Evolutionary conservation across 257 asterid genomes (phyloP), one percentile per base, ranked within the genome.

Genomic region (Vinca minor): DNA sequence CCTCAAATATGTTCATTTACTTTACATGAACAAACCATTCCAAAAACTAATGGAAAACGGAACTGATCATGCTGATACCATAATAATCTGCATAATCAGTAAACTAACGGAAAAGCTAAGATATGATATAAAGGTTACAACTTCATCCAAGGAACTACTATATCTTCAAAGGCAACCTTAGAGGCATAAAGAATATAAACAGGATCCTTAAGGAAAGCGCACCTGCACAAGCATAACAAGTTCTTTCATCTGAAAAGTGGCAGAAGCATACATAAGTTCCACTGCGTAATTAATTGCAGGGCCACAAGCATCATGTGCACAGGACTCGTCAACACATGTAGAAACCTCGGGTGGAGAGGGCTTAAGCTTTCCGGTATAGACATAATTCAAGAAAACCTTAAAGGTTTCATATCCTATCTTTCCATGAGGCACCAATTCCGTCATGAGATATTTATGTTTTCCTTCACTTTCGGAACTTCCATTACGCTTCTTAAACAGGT

Each of bases 221-320:
- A 90, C 97, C 97, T 91, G 95, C 72, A 81, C 75, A 26, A 80
- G 79, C 79, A 78, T 58, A 60, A 82, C 85, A 62, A 91, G 96
- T 66, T 91, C 98, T 66, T 81, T 81, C 70, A 91, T 83, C 80
- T 84, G 89, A 72, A 91, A 88, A 15, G 71, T 75, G 54, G 88
- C 82, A 38, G 94, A 88, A 67, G 95, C 91, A 72, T 88, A 86
- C 91, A 91, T 88, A 83, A 91, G 85, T 48, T 86, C 94, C 71
- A 83, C 95, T 1, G 89, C 89, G 48, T 75, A 91, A 57, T 54
- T 74, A 59, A 91, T 86, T 29, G 98, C 91, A 3, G 98, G 96
- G 18, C 89, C 89, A 50, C 98, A 91, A 4, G 94, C 95, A 56
- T 80, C 87, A 58, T 91, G 98, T 41, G 76, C 77, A 52, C 98